These are phyloP conservation scores for Clitoria ternatea DNA, from an alignment of 306 rosid genomes.

Conservation along the genomic window DNA sequence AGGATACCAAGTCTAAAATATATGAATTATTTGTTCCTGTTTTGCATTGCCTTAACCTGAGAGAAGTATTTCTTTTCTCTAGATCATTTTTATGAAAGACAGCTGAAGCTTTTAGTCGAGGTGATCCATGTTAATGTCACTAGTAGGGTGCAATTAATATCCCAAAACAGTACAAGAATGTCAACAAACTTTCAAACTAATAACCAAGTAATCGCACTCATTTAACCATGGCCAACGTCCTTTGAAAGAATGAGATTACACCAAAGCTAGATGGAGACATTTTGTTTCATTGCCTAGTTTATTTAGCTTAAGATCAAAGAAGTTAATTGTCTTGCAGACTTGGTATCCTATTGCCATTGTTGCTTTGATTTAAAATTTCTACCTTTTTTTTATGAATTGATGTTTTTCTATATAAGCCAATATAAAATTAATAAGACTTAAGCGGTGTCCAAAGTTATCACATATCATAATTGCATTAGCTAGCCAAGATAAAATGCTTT, in stretches of 20 bases:
- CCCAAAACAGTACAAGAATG: conserved; percentile 2
- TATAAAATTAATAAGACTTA: too few relatives aligned
- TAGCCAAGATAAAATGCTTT: too few relatives aligned
- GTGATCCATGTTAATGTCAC: neutral
- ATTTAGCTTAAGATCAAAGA: neutral
- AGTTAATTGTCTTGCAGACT: neutral
- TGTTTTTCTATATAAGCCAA: neutral
- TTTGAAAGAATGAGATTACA: conserved; percentile 11
- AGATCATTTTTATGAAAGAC: too few relatives aligned
- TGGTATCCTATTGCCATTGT: neutral
- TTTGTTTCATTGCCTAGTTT: neutral
- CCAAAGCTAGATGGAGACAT: conserved; percentile 30
- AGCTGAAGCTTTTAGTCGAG: neutral
- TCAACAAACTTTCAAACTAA: neutral
- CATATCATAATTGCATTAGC: too few relatives aligned
- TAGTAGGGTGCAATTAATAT: too few relatives aligned
- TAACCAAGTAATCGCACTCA: neutral
- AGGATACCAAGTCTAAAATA: too few relatives aligned
- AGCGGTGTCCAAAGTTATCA: too few relatives aligned
- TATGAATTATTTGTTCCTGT: too few relatives aligned
- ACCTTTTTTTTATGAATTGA: neutral
- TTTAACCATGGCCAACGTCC: conserved; percentile 14
- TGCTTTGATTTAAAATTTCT: neutral
- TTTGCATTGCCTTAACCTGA: too few relatives aligned
- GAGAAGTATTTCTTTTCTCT: too few relatives aligned